Evolutionary conservation across 768 basidiomycete genomes (phyloP).

Genomic region (Daedalea quercina): DNA sequence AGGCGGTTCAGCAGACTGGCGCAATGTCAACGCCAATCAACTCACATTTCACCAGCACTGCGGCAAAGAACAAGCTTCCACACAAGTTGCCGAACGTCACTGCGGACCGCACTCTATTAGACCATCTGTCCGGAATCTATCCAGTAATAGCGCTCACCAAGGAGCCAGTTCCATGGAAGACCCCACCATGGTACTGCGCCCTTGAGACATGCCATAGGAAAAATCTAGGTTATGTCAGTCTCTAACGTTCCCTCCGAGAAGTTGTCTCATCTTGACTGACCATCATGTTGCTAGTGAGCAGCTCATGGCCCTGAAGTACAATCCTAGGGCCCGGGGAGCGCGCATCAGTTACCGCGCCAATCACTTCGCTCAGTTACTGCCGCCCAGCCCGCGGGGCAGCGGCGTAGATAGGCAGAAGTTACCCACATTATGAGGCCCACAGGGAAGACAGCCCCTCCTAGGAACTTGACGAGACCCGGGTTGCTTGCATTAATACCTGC

Average conservation of each 20-base stretch:
- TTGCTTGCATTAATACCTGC: conserved; percentile 41
- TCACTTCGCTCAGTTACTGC: background rate
- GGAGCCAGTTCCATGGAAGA: conserved; percentile 58
- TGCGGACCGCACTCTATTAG: conserved; percentile 19
- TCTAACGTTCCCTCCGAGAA: background rate
- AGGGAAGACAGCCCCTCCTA: conserved; percentile 67
- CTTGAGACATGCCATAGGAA: conserved; percentile 62
- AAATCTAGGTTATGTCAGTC: conserved; percentile 33
- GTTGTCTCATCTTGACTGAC: conserved; percentile 24
- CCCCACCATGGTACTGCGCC: conserved; percentile 66
- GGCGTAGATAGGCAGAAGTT: background rate
- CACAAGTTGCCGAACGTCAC: conserved; percentile 64
- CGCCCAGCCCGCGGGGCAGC: background rate
- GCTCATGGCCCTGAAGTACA: conserved; percentile 60
- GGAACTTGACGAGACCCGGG: conserved; percentile 61
- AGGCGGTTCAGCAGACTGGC: background rate
- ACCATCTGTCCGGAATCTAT: background rate
- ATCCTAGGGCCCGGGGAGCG: conserved; percentile 41
- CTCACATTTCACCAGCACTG: conserved; percentile 59
- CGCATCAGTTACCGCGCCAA: background rate
- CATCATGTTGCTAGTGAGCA: conserved; percentile 76
- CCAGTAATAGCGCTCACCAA: conserved; percentile 35
- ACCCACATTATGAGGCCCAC: conserved; percentile 70
- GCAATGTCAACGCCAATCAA: background rate
- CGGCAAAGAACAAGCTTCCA: conserved; percentile 66